phyloP scores from a whole-genome alignment of 108 stramenopile species.

The Cyclostephanos tholiformis region DNA sequence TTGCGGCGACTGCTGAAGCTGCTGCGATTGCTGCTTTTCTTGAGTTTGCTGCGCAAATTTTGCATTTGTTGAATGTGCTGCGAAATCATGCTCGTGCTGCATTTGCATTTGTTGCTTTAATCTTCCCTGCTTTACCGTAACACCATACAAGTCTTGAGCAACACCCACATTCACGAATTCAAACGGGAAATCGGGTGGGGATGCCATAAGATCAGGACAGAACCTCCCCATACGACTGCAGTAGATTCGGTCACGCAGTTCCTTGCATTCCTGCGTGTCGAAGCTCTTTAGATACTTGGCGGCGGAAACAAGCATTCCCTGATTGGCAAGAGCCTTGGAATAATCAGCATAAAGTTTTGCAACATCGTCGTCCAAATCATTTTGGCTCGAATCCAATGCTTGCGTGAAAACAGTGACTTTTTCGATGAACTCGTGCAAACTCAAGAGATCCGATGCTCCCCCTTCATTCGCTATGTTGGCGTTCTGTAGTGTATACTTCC shows the following conservation, averaged over 20 bases:
- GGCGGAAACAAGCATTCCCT: conserved; percentile 88
- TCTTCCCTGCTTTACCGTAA: conserved; percentile 40
- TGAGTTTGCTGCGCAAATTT: conserved; percentile 47
- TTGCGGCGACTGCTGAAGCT: conserved; percentile 43
- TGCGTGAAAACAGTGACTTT: conserved; percentile 88
- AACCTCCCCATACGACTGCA: conserved; percentile 60
- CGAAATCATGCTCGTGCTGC: conserved; percentile 37
- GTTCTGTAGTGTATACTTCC: conserved; percentile 73
- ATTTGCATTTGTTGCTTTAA: conserved; percentile 35
- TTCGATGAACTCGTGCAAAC: conserved; percentile 91
- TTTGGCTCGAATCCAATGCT: conserved; percentile 58
- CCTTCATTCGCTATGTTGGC: conserved; percentile 50
- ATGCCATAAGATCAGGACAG: conserved; percentile 67
- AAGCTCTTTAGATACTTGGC: conserved; percentile 72
- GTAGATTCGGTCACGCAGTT: conserved; percentile 77
- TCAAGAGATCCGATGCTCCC: conserved; percentile 59
- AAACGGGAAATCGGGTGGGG: conserved; percentile 80
- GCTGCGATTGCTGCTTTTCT: conserved; percentile 42
- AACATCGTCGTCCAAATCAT: conserved; percentile 63
- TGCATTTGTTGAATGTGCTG: conserved; percentile 10
- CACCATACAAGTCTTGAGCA: conserved; percentile 51
- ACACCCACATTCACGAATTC: conserved; percentile 59
- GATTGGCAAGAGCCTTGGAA: conserved; percentile 86
- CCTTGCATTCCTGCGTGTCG: conserved; percentile 60
- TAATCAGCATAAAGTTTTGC: conserved; percentile 82